Percentiles rank a stretch among this genome's conserved stretches.
phyloP scores from a whole-genome alignment of 257 asterid species.

The Solanum tarijense region DNA sequence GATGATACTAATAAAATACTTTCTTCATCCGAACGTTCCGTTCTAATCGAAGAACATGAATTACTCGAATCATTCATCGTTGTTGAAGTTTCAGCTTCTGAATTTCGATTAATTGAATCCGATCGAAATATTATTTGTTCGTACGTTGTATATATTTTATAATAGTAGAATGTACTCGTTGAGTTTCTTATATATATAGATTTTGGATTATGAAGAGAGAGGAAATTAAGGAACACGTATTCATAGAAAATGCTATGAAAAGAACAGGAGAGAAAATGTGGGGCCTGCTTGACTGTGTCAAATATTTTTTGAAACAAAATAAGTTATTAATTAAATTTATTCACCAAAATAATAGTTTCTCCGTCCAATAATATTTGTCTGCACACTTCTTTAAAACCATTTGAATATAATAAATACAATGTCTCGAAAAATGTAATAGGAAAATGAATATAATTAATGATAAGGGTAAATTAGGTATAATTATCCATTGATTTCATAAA shows the following conservation, averaged over 20 bases:
- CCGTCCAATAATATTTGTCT: no score
- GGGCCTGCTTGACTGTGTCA: neutral
- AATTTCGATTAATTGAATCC: neutral
- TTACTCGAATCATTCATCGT: neutral
- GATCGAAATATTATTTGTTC: no score
- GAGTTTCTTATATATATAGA: neutral
- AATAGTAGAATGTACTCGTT: neutral
- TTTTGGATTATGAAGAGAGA: neutral
- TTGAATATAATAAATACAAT: no score
- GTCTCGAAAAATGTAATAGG: no score
- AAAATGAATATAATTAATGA: no score
- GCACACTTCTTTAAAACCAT: no score
- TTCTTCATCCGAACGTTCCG: conserved; percentile 3
- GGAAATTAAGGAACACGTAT: neutral
- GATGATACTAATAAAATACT: conserved; percentile 7
- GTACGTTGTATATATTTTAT: neutral
- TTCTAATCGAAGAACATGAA: neutral
- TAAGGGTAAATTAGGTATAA: no score
- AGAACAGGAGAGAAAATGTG: neutral
- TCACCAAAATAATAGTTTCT: no score
- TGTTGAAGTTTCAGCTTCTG: neutral
- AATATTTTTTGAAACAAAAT: no score
- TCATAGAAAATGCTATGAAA: neutral
- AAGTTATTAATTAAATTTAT: no score
- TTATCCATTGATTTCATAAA: no score